Evolutionary conservation across 75 land plant species (phyloP), one percentile per base, ranked within the genome.

Genomic region (Cryptomeria japonica): DNA sequence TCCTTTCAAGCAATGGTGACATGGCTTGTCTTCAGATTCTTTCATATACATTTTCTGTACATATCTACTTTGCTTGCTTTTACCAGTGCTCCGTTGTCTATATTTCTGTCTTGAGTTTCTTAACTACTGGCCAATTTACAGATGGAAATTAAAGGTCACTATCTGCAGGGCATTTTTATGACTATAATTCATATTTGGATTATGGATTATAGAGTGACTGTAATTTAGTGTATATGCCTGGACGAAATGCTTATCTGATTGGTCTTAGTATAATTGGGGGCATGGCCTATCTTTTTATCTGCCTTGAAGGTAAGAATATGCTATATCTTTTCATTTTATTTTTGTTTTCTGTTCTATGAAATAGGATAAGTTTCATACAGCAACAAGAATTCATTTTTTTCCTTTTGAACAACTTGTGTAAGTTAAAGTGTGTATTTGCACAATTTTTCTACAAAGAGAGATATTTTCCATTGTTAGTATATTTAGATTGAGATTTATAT

Each of bases 221-320:
- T 88, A 75, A 95, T 98, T 75, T 95, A 94, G 58, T 93, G 91
- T 82, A 91, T 34, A 90, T 94, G 22, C 95, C 96, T 10, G 94
- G 96, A 15, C 87, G 95, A 34, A 96, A 90, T 92, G 92, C 91
- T 8, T 98, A 98, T 87, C 89, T 98, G 0, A 95, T 94, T 2
- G 99, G 96, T 19, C 96, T 96, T 34, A 98, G 96, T 90, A 96
- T 98, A 85, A 90, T 96, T 85, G 98, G 97, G 84, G 98, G 98
- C 47, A 94, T 98, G 94, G 91, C 97, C 97, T 61, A 88, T 98
- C 84, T 96, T 96, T 87, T 91, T 94, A 25, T 95, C 97, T 88
- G 95, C 95, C 25, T 44, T 44, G 46, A 44, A 44, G 46, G 46
- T 44, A 44, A 44, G 46, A 44, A 6, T 44, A 44, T 44, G 46